Evolutionary conservation across 2,329 filamentous ascomycete genomes (phyloP).

Genomic region (Pleoardoris graminearum): DNA sequence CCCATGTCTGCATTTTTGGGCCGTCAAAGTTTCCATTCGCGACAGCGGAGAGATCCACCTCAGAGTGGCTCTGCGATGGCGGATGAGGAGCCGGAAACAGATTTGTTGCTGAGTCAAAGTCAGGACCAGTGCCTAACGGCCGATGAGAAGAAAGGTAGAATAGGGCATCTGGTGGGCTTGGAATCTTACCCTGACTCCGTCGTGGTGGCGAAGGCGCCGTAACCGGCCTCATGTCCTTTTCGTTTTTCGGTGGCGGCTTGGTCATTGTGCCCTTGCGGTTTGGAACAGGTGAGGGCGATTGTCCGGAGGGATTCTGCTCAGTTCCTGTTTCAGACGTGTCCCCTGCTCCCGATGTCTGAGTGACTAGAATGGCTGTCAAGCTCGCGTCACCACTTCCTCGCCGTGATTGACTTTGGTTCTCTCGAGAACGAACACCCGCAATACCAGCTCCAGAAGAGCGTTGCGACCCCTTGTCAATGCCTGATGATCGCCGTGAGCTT

Average conservation of each 20-base stretch:
- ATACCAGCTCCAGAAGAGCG: constrained; percentile 36
- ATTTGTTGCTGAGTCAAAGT: constrained; percentile 30
- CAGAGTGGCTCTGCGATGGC: constrained; percentile 40
- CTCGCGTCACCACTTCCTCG: constrained; percentile 46
- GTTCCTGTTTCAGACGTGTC: constrained; percentile 28
- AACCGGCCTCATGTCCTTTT: constrained; percentile 36
- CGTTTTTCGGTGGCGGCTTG: constrained; percentile 31
- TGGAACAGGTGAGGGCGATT: constrained; percentile 19
- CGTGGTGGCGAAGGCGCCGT: constrained; percentile 42
- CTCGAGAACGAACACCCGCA: constrained; percentile 27
- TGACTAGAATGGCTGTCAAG: constrained; percentile 45
- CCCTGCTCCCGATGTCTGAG: constrained; percentile 38
- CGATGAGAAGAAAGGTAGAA: constrained; percentile 12
- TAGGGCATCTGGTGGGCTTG: constrained; percentile 15
- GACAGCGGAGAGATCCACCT: constrained; percentile 37
- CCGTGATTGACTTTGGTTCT: constrained; percentile 42
- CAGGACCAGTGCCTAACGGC: constrained; percentile 17
- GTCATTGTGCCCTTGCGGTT: constrained; percentile 38
- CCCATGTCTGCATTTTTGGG: constrained; percentile 38
- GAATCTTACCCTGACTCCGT: constrained; percentile 39
- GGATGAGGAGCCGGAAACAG: constrained; percentile 36
- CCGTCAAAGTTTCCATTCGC: constrained; percentile 39
- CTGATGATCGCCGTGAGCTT: constrained; percentile 38
- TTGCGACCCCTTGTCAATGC: constrained; percentile 32
- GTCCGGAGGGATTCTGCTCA: constrained; percentile 16